Evolutionary conservation across 73 alveolate species (phyloP).

Genomic region (Tetrahymena elliotti): DNA sequence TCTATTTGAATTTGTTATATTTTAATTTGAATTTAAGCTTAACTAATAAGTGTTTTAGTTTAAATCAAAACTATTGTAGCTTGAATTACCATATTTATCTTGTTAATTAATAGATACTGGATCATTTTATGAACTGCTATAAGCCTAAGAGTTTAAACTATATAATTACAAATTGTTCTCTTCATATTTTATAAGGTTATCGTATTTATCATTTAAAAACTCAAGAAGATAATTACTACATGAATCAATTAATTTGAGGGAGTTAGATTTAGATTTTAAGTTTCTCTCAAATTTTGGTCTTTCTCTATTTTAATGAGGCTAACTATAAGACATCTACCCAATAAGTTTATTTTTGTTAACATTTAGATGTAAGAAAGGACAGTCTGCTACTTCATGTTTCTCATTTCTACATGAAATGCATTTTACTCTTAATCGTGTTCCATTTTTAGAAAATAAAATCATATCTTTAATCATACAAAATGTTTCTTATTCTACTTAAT

Average conservation of each 20-base stretch:
- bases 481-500: background rate
- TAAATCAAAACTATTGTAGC: too few relatives aligned
- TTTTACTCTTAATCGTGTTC: background rate
- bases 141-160: background rate
- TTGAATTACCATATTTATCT: background rate
- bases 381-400: background rate
- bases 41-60: too few relatives aligned
- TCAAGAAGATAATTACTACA: background rate
- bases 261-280: background rate
- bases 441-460: background rate
- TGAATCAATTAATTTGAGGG: background rate
- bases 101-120: background rate
- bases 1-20: background rate
- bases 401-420: background rate
- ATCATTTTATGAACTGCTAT: background rate
- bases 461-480: background rate
- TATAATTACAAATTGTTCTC: background rate
- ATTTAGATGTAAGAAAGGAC: background rate
- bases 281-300: background rate
- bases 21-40: background rate
- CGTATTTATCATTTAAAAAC: background rate
- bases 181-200: background rate
- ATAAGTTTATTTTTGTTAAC: background rate
- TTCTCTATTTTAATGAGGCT: background rate
- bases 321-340: background rate